phyloP scores from a whole-genome alignment of 352 stramenopile genomes.

The Thalassiosira mediterranea region DNA sequence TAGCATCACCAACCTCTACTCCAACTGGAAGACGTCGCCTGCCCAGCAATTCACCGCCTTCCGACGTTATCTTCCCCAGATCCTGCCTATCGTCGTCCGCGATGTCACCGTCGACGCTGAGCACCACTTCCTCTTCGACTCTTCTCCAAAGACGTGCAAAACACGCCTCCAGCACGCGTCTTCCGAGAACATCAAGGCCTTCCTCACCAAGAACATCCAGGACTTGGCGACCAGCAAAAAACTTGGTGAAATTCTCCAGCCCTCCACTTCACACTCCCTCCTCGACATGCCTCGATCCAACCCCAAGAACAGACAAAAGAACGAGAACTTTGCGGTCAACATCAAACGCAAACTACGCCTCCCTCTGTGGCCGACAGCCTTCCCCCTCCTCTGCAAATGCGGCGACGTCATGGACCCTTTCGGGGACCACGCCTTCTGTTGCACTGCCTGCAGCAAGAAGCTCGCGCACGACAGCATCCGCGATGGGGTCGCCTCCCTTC shows the following conservation, averaged over 20 bases:
- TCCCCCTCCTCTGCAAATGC: not conserved
- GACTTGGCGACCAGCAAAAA: too few relatives aligned
- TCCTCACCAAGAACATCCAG: not conserved
- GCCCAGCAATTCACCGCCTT: constrained; percentile 3
- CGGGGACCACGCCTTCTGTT: constrained; percentile 12
- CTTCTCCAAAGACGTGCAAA: not conserved
- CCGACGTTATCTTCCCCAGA: not conserved
- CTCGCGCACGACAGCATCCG: constrained; percentile 2
- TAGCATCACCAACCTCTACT: constrained; percentile 4
- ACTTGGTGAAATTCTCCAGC: too few relatives aligned
- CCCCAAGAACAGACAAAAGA: not conserved
- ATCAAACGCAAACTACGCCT: not conserved
- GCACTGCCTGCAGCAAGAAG: not conserved
- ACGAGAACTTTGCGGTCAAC: not conserved
- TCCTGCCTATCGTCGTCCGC: not conserved
- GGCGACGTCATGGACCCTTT: not conserved
- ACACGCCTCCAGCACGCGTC: not conserved
- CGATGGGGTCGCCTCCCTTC: constrained; percentile 1
- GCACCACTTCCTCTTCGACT: not conserved
- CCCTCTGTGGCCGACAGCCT: not conserved
- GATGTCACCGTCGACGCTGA: not conserved
- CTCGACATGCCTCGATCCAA: not conserved
- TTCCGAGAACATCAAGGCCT: not conserved
- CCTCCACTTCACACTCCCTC: not conserved
- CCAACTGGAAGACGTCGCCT: not conserved